Conservation (phyloP, 768 basidiomycete species). For the Xerocomellus intermedius region DNA sequence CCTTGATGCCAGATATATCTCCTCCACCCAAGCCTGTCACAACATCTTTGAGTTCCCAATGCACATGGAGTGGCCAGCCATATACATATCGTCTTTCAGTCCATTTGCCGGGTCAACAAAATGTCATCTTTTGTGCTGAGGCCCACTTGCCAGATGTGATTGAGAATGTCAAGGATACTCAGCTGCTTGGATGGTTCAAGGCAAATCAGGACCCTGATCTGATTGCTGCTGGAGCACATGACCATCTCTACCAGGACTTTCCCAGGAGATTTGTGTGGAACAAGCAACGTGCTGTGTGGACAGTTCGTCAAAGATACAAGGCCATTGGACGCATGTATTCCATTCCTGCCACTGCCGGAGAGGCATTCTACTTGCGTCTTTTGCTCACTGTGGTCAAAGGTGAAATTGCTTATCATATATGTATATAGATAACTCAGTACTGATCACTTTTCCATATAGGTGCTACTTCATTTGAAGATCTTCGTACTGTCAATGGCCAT, state of each 20-base stretch:
- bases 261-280: no score
- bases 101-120: background rate
- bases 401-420: no score
- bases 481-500: no score
- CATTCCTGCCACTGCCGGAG: constrained; percentile 27
- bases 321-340: constrained; percentile 16
- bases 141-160: background rate
- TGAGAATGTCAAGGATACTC: background rate
- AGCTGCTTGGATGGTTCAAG: background rate
- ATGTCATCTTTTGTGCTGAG: background rate
- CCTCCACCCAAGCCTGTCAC: background rate
- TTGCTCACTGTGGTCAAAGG: no score
- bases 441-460: no score
- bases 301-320: constrained; percentile 25
- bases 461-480: no score
- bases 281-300: constrained; percentile 21
- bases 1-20: no score
- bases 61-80: constrained; percentile 5
- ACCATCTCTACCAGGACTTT: no score
- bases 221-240: no score
- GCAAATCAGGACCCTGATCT: no score
- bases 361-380: constrained; percentile 40
- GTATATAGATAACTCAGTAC: no score
- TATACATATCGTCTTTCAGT: constrained; percentile 5
- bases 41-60: constrained; percentile 3